Evolutionary conservation across 129 eudicot species (phyloP).

Genomic region (Flaveria robusta): DNA sequence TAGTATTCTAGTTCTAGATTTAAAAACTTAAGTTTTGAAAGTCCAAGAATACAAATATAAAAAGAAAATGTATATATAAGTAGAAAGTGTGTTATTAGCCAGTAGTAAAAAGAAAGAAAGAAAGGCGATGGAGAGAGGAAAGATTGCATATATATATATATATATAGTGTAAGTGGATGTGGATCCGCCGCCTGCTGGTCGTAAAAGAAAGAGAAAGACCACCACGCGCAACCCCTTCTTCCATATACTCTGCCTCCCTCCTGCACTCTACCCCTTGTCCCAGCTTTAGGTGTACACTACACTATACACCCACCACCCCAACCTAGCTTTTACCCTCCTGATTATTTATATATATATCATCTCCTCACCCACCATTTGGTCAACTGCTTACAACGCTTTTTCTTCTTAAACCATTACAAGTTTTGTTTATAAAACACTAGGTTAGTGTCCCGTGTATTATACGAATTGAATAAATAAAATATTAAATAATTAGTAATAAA

Average conservation of each 20-base stretch:
- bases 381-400: neutral
- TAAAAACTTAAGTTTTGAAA: no score
- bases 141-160: neutral
- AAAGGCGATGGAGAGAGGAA: neutral
- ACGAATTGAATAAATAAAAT: no score
- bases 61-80: no score
- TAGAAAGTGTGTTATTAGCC: no score
- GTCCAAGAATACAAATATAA: no score
- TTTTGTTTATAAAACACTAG: no score
- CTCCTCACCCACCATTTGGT: neutral
- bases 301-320: neutral
- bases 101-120: no score
- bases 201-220: conserved; percentile 9
- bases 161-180: neutral
- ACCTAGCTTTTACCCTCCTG: conserved; percentile 14
- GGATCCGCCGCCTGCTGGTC: conserved; percentile 36
- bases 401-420: neutral
- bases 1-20: no score
- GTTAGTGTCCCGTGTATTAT: no score
- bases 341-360: neutral
- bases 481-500: no score
- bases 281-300: conserved; percentile 29
- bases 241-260: neutral
- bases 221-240: conserved; percentile 33
- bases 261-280: conserved; percentile 34